phyloP scores from a whole-genome alignment of 345 rosid species.

The Pistacia integerrima region DNA sequence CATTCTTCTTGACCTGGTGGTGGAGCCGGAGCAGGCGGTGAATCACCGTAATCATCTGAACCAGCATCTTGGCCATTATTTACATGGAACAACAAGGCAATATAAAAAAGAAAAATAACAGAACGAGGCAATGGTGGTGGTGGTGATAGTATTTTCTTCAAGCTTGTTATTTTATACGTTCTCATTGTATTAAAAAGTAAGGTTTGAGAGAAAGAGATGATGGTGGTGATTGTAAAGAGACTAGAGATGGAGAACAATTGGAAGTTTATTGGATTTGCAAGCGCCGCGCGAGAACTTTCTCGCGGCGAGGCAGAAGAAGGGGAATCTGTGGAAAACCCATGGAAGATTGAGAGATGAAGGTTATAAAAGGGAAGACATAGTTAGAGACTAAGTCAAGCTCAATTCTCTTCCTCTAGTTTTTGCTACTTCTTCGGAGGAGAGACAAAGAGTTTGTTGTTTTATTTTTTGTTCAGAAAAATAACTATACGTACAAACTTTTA shows the following conservation, averaged over 20 bases:
- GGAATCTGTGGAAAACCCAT: slow-evolving; percentile 35
- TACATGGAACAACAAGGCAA: slow-evolving; percentile 19
- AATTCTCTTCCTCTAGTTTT: slow-evolving; percentile 50
- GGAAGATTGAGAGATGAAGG: slow-evolving; percentile 19
- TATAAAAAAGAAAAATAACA: slow-evolving; percentile 17
- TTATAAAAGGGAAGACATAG: slow-evolving; percentile 26
- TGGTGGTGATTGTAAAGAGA: too few relatives aligned
- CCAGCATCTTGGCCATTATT: slow-evolving; percentile 49
- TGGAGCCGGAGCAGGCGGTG: slow-evolving; percentile 32
- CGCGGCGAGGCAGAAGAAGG: slow-evolving; percentile 31
- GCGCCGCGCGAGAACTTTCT: slow-evolving; percentile 25
- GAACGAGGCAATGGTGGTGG: too few relatives aligned
- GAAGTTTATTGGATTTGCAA: neutral
- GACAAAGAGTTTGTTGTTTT: neutral
- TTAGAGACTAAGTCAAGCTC: slow-evolving; percentile 28
- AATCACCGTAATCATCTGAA: slow-evolving; percentile 18
- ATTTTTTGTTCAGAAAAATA: neutral
- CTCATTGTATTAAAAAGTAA: neutral
- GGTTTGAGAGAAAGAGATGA: too few relatives aligned
- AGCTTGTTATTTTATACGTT: neutral
- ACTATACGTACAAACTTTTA: neutral
- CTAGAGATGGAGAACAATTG: neutral
- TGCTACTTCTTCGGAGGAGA: slow-evolving; percentile 37
- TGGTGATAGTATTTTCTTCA: neutral
- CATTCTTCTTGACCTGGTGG: slow-evolving; percentile 62